Conservation (phyloP, 257 asterid species). For the Agastache rugosa region DNA sequence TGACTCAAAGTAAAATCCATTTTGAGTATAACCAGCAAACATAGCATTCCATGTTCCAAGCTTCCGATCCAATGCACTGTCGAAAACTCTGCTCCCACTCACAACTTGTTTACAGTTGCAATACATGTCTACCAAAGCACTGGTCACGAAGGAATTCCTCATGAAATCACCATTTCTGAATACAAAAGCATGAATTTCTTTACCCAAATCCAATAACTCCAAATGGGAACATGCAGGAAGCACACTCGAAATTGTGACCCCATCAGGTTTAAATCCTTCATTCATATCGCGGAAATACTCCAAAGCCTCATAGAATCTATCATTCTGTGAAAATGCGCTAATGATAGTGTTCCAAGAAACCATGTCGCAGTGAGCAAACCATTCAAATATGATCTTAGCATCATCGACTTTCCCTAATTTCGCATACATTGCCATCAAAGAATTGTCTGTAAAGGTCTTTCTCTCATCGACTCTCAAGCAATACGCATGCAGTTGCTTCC, state of each 20-base stretch:
- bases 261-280: slow-evolving; percentile 75
- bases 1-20: slow-evolving; percentile 65
- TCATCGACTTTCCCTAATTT: slow-evolving; percentile 67
- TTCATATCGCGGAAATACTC: slow-evolving; percentile 61
- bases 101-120: slow-evolving; percentile 77
- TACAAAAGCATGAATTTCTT: slow-evolving; percentile 75
- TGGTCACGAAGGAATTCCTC: slow-evolving; percentile 71
- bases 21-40: slow-evolving; percentile 88
- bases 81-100: slow-evolving; percentile 66
- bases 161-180: slow-evolving; percentile 60
- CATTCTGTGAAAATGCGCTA: slow-evolving; percentile 61
- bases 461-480: slow-evolving; percentile 61
- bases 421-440: slow-evolving; percentile 88
- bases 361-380: slow-evolving; percentile 58
- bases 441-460: slow-evolving; percentile 67
- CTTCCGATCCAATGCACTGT: slow-evolving; percentile 50
- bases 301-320: slow-evolving; percentile 66
- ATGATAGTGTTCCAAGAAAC: slow-evolving; percentile 91
- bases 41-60: slow-evolving; percentile 87
- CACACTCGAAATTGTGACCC: slow-evolving; percentile 78
- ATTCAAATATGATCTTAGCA: slow-evolving; percentile 60
- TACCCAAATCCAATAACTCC: slow-evolving; percentile 73
- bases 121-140: slow-evolving; percentile 92
- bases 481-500: slow-evolving; percentile 80
- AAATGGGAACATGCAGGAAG: slow-evolving; percentile 88